Evolutionary conservation across 179 eudicot species (phyloP).

Genomic region (Silene noctiflora): DNA sequence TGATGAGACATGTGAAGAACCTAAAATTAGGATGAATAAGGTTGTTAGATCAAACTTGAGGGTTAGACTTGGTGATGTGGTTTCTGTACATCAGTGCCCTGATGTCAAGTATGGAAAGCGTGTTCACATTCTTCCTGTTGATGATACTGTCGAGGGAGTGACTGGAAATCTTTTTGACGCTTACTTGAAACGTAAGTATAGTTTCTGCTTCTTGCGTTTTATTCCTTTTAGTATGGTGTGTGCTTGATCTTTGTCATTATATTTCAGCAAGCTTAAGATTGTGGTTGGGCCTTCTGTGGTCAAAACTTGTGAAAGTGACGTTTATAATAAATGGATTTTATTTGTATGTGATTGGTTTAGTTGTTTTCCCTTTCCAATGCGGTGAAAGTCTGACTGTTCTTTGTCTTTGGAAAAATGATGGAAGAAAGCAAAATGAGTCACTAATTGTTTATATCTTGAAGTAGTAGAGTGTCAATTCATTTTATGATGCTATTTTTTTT

Average conservation of each 20-base stretch:
- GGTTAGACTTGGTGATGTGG: constrained; percentile 87
- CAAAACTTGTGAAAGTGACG: not conserved
- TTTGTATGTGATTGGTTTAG: not conserved
- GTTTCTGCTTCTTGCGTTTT: not conserved
- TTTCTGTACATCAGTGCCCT: constrained; percentile 85
- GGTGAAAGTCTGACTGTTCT: no score
- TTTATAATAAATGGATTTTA: not conserved
- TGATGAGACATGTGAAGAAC: constrained; percentile 81
- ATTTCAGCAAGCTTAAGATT: not conserved
- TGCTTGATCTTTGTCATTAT: not conserved
- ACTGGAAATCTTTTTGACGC: constrained; percentile 88
- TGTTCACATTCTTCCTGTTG: constrained; percentile 80
- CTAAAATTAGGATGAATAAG: constrained; percentile 83
- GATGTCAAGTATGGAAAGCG: constrained; percentile 91
- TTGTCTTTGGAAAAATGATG: no score
- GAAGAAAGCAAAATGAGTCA: no score
- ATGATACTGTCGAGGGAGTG: constrained; percentile 82
- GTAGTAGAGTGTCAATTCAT: not conserved
- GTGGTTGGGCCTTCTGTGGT: not conserved
- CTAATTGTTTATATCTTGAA: no score
- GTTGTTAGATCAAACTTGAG: constrained; percentile 75
- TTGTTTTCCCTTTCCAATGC: no score
- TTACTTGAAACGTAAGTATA: constrained; percentile 73
- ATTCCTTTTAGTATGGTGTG: not conserved
- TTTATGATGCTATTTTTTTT: not conserved